These are phyloP conservation scores for Trypanosoma vivax DNA, from an alignment of 208 protist species.

Conservation along the genomic window DNA sequence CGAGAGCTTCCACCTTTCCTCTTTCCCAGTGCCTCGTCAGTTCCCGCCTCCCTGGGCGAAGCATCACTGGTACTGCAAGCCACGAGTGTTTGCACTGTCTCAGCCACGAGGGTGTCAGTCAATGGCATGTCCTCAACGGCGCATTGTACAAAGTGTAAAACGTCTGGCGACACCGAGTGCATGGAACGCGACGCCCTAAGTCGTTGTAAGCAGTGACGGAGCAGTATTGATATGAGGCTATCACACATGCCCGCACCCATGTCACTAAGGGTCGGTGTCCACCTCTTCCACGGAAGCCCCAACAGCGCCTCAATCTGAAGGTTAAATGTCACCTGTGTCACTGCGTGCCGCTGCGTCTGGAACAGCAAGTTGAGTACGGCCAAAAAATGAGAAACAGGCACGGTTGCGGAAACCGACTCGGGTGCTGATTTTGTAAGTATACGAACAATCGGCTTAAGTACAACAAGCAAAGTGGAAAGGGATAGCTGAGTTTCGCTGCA, in stretches of 20 bases:
- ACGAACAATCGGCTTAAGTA: slow-evolving; percentile 52
- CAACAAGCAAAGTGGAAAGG: slow-evolving; percentile 37
- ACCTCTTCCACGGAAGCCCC: slow-evolving; percentile 53
- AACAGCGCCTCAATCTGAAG: slow-evolving; percentile 44
- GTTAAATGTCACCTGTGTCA: slow-evolving; percentile 43
- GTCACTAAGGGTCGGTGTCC: slow-evolving; percentile 20
- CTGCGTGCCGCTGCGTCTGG: slow-evolving; percentile 39
- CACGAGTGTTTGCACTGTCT: slow-evolving; percentile 41
- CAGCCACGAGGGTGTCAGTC: slow-evolving; percentile 27
- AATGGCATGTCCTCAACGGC: slow-evolving; percentile 65
- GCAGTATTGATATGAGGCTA: slow-evolving; percentile 19
- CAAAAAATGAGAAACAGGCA: slow-evolving; percentile 54
- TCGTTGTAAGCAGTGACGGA: slow-evolving; percentile 34
- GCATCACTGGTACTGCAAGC: slow-evolving; percentile 1
- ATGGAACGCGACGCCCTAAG: slow-evolving; percentile 38
- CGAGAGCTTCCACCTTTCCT: not conserved
- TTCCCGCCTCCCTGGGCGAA: slow-evolving; percentile 12
- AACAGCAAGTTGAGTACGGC: slow-evolving; percentile 57
- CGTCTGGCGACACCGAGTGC: slow-evolving; percentile 47
- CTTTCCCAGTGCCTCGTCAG: not conserved
- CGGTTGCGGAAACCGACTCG: not conserved
- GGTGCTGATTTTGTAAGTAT: slow-evolving; percentile 21
- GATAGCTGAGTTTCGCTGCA: slow-evolving; percentile 56
- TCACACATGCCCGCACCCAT: slow-evolving; percentile 4
- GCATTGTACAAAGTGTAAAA: slow-evolving; percentile 51